These are phyloP conservation scores for Lojkania enalia DNA, from an alignment of 2,329 filamentous ascomycete genomes.

Conservation along the genomic window DNA sequence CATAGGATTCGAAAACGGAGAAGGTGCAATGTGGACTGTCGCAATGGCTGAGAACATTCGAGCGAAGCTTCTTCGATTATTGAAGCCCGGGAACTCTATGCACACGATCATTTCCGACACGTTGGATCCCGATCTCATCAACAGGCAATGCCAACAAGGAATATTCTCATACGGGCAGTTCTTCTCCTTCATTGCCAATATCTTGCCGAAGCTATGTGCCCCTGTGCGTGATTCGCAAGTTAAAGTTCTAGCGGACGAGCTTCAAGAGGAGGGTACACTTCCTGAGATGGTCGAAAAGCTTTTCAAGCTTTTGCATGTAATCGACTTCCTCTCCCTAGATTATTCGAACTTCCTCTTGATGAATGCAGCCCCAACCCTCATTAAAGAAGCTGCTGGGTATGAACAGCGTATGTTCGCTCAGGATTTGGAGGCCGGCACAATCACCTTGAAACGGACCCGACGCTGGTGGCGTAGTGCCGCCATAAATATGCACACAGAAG, in stretches of 20 bases:
- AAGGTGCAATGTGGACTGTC: conserved; percentile 69
- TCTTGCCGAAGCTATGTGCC: conserved; percentile 79
- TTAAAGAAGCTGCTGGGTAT: conserved; percentile 71
- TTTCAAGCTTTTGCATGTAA: conserved; percentile 73
- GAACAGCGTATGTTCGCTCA: conserved; percentile 73
- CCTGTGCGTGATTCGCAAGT: conserved; percentile 79
- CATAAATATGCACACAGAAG: conserved; percentile 66
- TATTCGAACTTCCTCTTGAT: conserved; percentile 81
- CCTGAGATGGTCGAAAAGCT: conserved; percentile 74
- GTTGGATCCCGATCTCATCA: conserved; percentile 72
- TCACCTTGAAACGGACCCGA: conserved; percentile 63
- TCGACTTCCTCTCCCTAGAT: conserved; percentile 77
- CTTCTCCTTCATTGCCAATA: conserved; percentile 73
- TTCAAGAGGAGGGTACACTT: conserved; percentile 49
- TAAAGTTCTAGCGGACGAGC: conserved; percentile 66
- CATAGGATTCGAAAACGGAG: conserved; percentile 63
- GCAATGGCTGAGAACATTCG: conserved; percentile 72
- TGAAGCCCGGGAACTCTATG: conserved; percentile 73
- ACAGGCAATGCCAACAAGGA: conserved; percentile 69
- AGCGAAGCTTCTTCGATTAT: conserved; percentile 70
- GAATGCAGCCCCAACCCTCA: conserved; percentile 70
- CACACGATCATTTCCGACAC: conserved; percentile 74
- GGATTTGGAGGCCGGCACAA: conserved; percentile 60
- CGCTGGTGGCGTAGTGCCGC: conserved; percentile 68
- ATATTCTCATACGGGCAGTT: conserved; percentile 81